Conservation (phyloP, 2,329 filamentous ascomycete species). For the Cladosporium oxysporum region DNA sequence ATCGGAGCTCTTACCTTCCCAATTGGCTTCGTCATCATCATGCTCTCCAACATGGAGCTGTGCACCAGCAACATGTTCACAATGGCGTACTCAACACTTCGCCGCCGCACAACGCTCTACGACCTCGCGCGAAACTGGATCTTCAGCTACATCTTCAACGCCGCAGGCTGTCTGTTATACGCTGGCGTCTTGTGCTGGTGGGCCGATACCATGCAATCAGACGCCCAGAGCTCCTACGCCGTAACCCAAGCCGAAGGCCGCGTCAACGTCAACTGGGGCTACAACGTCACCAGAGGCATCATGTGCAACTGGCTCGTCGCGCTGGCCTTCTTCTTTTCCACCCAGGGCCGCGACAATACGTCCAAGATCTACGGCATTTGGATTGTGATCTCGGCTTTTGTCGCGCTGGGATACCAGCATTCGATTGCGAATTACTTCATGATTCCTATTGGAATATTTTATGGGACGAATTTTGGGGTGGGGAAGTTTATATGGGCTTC, state of each 20-base stretch:
- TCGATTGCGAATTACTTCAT: slow-evolving; percentile 44
- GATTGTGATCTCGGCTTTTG: slow-evolving; percentile 31
- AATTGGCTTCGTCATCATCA: not conserved
- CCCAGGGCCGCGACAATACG: slow-evolving; percentile 26
- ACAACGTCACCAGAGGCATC: slow-evolving; percentile 31
- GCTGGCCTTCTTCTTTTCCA: slow-evolving; percentile 29
- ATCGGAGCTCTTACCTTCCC: not conserved
- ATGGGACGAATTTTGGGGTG: slow-evolving; percentile 41
- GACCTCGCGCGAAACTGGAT: not conserved
- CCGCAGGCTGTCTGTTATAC: not conserved
- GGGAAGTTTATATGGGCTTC: slow-evolving; percentile 42
- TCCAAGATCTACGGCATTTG: slow-evolving; percentile 33
- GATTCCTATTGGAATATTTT: slow-evolving; percentile 39
- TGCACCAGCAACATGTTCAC: slow-evolving; percentile 3
- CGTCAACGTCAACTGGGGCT: slow-evolving; percentile 1
- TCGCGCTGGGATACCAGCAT: slow-evolving; percentile 43
- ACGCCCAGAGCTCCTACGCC: not conserved
- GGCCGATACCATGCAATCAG: not conserved
- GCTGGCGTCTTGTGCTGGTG: not conserved
- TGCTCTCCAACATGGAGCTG: not conserved
- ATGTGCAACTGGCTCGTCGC: slow-evolving; percentile 33
- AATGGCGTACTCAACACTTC: not conserved
- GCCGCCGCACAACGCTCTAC: not conserved
- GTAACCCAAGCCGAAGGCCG: not conserved
- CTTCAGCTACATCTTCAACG: slow-evolving; percentile 2